Evolutionary conservation across 2,329 filamentous ascomycete species (phyloP), one percentile per base, ranked within the genome.

Genomic region (Microcyclospora tardicrescens): DNA sequence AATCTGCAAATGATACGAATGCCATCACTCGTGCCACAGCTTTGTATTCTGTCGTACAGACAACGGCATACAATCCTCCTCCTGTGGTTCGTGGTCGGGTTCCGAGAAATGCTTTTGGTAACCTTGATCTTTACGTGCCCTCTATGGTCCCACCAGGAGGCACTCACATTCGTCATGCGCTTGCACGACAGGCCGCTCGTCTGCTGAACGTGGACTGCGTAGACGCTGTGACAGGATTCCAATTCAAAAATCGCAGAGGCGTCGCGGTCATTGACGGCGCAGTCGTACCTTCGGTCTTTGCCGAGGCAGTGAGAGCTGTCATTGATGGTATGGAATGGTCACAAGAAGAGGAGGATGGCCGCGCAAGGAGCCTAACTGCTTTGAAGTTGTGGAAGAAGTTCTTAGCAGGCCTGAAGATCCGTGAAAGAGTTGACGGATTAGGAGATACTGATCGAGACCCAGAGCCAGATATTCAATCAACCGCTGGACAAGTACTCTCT

Each of bases 191-290:
- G 36, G 89, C 89, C 1, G 85, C 86, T 1, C 76, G 73, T 40
- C 63, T 87, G 1, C 60, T 95, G 1, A 79, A 79, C 0, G 71
- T 96, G 13, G 86, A 96, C 61, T 93, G 82, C 57, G 84, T 84
- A 2, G 84, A 89, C 27, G 91, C 91, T 0, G 75, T 98, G 5
- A 91, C 81, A 0, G 89, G 89, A 0, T 98, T 96, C 53, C 71
- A 80, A 29, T 98, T 96, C 63, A 79, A 77, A 54, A 86, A 86
- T 1, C 75, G 84, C 2, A 40, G 89, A 24, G 44, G 89, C 12
- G 95, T 85, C 2, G 86, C 91, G 1, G 72, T 95, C 2, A 63
- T 91, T 2, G 72, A 75, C 29, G 91, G 91, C 2, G 73, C 81
- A 1, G 77, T 98, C 1, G 76, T 93, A 1, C 80, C 86, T 0